Evolutionary conservation across 176 grass and related monocot genomes (phyloP).

Genomic region (Oryza coarctata): DNA sequence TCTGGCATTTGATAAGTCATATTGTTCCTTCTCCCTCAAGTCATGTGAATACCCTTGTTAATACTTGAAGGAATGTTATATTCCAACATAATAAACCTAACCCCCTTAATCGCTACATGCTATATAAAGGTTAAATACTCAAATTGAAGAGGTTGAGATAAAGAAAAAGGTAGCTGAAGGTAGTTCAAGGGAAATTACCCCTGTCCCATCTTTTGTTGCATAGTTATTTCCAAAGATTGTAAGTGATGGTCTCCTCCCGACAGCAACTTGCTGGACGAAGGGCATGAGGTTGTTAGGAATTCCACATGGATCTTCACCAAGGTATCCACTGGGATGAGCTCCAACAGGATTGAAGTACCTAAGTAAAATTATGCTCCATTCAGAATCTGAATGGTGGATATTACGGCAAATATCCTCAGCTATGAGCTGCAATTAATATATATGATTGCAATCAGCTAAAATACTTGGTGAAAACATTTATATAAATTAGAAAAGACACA

Average conservation of each 20-base stretch:
- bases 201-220: slow-evolving; percentile 89
- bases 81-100: neutral
- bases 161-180: slow-evolving; percentile 7
- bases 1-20: neutral
- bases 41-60: neutral
- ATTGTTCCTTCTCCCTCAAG: slow-evolving; percentile 10
- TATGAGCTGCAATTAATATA: slow-evolving; percentile 66
- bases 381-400: slow-evolving; percentile 65
- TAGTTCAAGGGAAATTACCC: slow-evolving; percentile 54
- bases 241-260: slow-evolving; percentile 76
- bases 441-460: slow-evolving; percentile 44
- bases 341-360: slow-evolving; percentile 97
- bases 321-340: slow-evolving; percentile 86
- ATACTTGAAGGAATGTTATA: slow-evolving; percentile 11
- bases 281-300: slow-evolving; percentile 99
- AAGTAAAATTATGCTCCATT: slow-evolving; percentile 94
- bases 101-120: neutral
- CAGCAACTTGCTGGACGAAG: slow-evolving; percentile 96
- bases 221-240: slow-evolving; percentile 95
- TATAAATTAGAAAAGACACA: slow-evolving; percentile 24
- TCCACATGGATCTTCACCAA: slow-evolving; percentile 91
- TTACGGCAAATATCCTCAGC: slow-evolving; percentile 91
- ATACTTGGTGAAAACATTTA: slow-evolving; percentile 4
- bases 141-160: neutral
- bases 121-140: neutral